Evolutionary conservation across 2,329 filamentous ascomycete genomes (phyloP).

Genomic region (Zymoseptoria brevis): DNA sequence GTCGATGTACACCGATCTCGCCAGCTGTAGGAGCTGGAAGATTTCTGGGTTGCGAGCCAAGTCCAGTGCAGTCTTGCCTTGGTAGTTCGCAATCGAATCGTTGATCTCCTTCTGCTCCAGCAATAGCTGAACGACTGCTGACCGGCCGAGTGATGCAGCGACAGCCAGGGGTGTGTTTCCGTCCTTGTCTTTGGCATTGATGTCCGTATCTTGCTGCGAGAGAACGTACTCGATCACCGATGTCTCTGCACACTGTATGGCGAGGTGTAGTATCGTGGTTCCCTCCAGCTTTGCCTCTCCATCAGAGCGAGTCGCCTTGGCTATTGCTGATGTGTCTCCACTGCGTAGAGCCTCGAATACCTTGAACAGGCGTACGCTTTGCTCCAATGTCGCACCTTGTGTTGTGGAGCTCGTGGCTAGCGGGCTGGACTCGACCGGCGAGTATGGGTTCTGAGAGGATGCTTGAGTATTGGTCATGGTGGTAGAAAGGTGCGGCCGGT

Average conservation of each 20-base stretch:
- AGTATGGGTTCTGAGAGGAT: neutral
- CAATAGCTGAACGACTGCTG: slow-evolving; percentile 71
- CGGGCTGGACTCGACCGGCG: slow-evolving; percentile 14
- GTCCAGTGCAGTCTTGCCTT: slow-evolving; percentile 79
- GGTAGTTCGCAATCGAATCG: slow-evolving; percentile 76
- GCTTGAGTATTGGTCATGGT: slow-evolving; percentile 27
- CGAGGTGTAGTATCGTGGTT: slow-evolving; percentile 84
- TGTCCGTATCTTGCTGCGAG: slow-evolving; percentile 54
- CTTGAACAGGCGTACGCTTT: slow-evolving; percentile 88
- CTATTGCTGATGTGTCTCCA: slow-evolving; percentile 85
- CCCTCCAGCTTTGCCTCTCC: slow-evolving; percentile 53
- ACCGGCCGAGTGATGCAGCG: slow-evolving; percentile 73
- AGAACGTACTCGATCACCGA: slow-evolving; percentile 93
- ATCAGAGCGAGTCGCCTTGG: slow-evolving; percentile 63
- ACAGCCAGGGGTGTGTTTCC: slow-evolving; percentile 91
- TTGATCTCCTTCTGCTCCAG: slow-evolving; percentile 79
- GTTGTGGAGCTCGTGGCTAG: slow-evolving; percentile 18
- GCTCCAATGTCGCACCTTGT: slow-evolving; percentile 58
- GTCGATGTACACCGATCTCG: slow-evolving; percentile 83
- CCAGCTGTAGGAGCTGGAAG: slow-evolving; percentile 87
- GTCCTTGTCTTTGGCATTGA: slow-evolving; percentile 84
- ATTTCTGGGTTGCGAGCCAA: slow-evolving; percentile 88
- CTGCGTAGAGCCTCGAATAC: slow-evolving; percentile 86
- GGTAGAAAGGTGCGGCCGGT: slow-evolving; percentile 29
- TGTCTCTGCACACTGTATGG: slow-evolving; percentile 89